These are phyloP conservation scores for Ceratobasidium sp. DNA, from an alignment of 1,284 basidiomycete genomes.

Conservation along the genomic window DNA sequence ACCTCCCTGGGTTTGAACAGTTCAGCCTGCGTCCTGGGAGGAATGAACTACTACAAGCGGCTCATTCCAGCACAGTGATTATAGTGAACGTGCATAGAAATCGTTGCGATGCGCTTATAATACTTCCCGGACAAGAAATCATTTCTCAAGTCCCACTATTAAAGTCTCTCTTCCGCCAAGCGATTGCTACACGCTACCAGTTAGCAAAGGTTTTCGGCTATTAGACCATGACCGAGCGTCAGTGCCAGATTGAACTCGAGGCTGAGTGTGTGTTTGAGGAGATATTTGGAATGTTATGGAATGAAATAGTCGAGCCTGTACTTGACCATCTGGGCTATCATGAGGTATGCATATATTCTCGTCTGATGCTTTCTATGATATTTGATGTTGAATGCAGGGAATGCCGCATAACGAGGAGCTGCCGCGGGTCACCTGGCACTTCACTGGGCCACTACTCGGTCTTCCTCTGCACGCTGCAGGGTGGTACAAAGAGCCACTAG, in stretches of 20 bases:
- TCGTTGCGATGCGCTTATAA: conserved; percentile 38
- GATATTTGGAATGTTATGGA: conserved; percentile 22
- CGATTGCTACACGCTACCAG: neutral
- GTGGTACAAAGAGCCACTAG: neutral
- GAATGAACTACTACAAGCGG: neutral
- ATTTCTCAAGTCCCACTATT: conserved; percentile 10
- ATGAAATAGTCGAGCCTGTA: conserved; percentile 16
- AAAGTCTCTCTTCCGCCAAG: neutral
- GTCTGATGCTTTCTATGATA: no score
- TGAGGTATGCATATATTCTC: neutral
- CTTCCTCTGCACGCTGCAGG: conserved; percentile 36
- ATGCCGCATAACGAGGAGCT: neutral
- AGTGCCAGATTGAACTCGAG: no score
- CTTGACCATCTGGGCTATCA: conserved; percentile 12
- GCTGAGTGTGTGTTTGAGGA: neutral
- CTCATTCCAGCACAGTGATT: conserved; percentile 1
- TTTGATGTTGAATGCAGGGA: neutral
- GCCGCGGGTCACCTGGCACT: conserved; percentile 30
- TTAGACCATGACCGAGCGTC: no score
- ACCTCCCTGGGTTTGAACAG: conserved; percentile 17
- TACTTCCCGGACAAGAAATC: neutral
- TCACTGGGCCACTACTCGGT: conserved; percentile 8
- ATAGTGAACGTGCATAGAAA: conserved; percentile 25
- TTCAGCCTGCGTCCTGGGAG: conserved; percentile 7
- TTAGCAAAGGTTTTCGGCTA: neutral